Base-by-base conservation (phyloP, 495 filamentous ascomycete species). In the Podospora sp. region DNA sequence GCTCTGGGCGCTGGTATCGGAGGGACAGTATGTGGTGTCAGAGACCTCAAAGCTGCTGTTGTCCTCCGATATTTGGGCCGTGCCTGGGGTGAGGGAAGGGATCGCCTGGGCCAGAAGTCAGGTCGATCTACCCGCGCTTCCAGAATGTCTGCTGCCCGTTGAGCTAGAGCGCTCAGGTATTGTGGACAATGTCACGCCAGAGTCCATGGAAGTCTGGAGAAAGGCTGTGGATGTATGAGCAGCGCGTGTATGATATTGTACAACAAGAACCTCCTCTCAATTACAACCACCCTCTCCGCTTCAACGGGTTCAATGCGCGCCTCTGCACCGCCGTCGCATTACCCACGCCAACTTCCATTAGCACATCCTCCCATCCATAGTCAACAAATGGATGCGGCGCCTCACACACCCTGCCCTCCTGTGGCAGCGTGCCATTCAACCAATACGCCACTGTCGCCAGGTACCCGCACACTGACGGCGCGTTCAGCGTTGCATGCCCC, bases 401-500 rank as follows among this genome's bases (percentile, higher is more conserved):
- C 25, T 81, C 60, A 60, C 86, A 86, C 0, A 83, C 53, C 0
- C 78, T 83, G 1, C 75, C 81, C 2, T 71, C 62, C 0, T 66
- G 62, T 1, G 84, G 85, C 0, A 87, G 72, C 18, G 68, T 76
- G 0, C 85, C 84, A n/a, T 79, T 78, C 8, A 77, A 74, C 75
- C 85, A 86, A 64, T 85, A 86, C 4, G 67, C 72, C 26, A 80
- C 80, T 12, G 83, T 81, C 6, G 65, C 68, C 35, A 75, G 79
- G 35, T 77, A 78, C 0, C 80, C 75, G 68, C 85, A 88, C 20
- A 80, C 61, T 0, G 85, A 86, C 6, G 82, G 83, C 5, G 77
- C 77, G 1, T 78, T 78, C 14, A 84, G 52, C 9, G 78, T 81
- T 6, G 79, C 75, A 63, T 88, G 85, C 84, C 86, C 85, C 66